phyloP scores from a whole-genome alignment of 2,329 filamentous ascomycete species.

The Pestalotiopsis sp. region DNA sequence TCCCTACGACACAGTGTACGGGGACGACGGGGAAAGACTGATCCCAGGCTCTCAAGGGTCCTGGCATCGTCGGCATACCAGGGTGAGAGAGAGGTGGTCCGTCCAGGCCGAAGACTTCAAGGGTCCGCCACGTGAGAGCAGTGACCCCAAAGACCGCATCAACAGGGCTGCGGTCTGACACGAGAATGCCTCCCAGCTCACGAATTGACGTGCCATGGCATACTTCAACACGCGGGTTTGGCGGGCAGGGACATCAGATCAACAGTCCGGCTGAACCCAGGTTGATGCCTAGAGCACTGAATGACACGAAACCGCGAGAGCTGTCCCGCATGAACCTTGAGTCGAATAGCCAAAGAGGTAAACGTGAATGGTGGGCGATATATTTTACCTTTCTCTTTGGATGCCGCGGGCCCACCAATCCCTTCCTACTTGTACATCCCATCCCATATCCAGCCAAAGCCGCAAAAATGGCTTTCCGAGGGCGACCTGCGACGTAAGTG shows the following conservation, averaged over 20 bases:
- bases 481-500: neutral
- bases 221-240: neutral
- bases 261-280: neutral
- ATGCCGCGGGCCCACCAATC: neutral
- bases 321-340: conserved; percentile 1
- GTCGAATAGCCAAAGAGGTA: neutral
- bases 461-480: neutral
- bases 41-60: conserved; percentile 5
- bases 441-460: neutral
- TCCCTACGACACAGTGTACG: neutral
- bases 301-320: neutral
- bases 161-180: neutral
- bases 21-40: neutral
- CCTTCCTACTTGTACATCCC: neutral
- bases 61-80: conserved; percentile 6
- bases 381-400: neutral
- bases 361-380: neutral
- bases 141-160: neutral
- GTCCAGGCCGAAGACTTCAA: neutral
- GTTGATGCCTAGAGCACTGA: conserved; percentile 1
- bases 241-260: neutral
- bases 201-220: neutral
- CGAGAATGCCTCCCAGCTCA: neutral
- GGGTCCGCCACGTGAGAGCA: conserved; percentile 8
- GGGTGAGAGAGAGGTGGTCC: neutral